A percentile compares a stretch with the other conserved stretches of the same genome.
phyloP scores from a whole-genome alignment of 1,139 yeast genomes.

The Suhomyces terraborum region DNA sequence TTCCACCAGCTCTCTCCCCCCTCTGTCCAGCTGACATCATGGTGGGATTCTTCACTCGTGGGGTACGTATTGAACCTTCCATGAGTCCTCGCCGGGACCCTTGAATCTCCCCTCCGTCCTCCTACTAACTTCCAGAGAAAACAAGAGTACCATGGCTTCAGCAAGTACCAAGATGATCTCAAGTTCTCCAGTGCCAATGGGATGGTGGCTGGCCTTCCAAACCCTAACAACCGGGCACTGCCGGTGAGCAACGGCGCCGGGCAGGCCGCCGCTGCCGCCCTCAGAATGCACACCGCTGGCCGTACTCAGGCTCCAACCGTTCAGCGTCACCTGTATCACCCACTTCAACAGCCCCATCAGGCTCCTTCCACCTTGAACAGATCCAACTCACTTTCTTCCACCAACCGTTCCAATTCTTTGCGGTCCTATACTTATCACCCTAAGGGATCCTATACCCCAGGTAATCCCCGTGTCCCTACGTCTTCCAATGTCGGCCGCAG shows the following conservation, averaged over 20 bases:
- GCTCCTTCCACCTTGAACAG: conserved; percentile 15
- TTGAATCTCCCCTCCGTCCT: background rate
- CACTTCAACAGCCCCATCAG: conserved; percentile 7
- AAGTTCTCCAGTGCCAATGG: conserved; percentile 21
- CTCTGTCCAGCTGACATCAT: conserved; percentile 7
- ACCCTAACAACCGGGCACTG: conserved; percentile 25
- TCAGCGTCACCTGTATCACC: conserved; percentile 8
- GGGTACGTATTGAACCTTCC: too few species aligned
- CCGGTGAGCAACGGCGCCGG: conserved; percentile 40
- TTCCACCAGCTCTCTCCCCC: background rate
- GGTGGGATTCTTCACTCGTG: conserved; percentile 21
- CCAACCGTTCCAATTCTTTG: conserved; percentile 34
- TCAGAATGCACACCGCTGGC: conserved; percentile 31
- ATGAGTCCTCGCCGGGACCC: too few species aligned
- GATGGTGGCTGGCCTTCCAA: conserved; percentile 29
- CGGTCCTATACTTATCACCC: conserved; percentile 44
- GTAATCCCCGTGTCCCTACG: conserved; percentile 31
- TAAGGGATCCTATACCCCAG: conserved; percentile 41
- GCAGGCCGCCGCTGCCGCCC: conserved; percentile 47
- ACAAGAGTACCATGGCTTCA: conserved; percentile 39
- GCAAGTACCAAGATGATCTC: conserved; percentile 38
- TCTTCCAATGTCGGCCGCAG: conserved; percentile 20
- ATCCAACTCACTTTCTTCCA: conserved; percentile 20
- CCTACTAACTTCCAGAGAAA: conserved; percentile 14
- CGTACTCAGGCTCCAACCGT: conserved; percentile 9